Evolutionary conservation across 305 asterid genomes (phyloP).

Genomic region (Solanum chacoense): DNA sequence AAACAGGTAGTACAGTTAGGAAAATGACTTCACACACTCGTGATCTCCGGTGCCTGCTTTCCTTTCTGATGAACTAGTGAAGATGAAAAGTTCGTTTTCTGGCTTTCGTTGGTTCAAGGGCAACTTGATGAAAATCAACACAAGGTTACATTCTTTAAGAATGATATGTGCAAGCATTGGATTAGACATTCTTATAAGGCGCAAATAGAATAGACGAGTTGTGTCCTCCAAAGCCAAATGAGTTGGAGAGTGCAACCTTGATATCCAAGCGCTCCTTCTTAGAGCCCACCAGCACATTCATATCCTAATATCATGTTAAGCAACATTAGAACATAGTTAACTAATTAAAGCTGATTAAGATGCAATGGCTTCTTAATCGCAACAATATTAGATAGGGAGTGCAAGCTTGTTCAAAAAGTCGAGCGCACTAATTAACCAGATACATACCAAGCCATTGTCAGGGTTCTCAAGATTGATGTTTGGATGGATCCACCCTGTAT

Average conservation of each 20-base stretch:
- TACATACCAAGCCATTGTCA: slow-evolving; percentile 25
- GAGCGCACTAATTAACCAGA: not conserved
- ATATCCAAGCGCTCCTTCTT: slow-evolving; percentile 21
- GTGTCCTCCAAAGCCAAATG: slow-evolving; percentile 36
- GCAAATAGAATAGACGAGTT: slow-evolving; percentile 31
- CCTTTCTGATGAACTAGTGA: not conserved
- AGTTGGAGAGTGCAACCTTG: slow-evolving; percentile 30
- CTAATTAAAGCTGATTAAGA: not conserved
- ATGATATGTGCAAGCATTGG: not conserved
- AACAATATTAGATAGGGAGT: not conserved
- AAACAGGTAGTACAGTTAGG: not conserved
- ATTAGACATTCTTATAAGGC: slow-evolving; percentile 7
- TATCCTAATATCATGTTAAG: slow-evolving; percentile 9
- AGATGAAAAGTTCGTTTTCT: not conserved
- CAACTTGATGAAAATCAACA: not conserved
- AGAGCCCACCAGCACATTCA: slow-evolving; percentile 16
- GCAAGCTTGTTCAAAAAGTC: not conserved
- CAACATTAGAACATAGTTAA: not conserved
- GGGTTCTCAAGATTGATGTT: slow-evolving; percentile 35
- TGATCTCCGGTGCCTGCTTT: not conserved
- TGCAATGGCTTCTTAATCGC: not conserved
- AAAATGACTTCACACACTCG: not conserved
- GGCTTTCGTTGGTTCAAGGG: not conserved
- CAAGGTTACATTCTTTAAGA: not conserved
- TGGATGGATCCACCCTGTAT: slow-evolving; percentile 36